A percentile compares a stretch with the other conserved stretches of the same genome.
phyloP scores from a whole-genome alignment of 1,284 basidiomycete genomes.

The Naganishia sp. region DNA sequence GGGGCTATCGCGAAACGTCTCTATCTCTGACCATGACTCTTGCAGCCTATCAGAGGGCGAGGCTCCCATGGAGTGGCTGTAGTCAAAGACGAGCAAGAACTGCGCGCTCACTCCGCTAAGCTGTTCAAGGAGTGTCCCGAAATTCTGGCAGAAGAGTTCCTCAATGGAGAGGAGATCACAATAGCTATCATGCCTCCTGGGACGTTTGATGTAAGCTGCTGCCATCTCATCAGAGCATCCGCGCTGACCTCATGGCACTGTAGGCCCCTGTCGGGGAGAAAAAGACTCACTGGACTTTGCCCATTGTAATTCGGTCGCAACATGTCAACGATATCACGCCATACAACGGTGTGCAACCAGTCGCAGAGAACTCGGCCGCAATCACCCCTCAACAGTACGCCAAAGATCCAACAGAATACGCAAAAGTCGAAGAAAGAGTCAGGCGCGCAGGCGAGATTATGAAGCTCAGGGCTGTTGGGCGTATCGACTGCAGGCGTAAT shows the following conservation, averaged over 20 bases:
- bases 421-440: slow-evolving; percentile 35
- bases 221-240: not conserved
- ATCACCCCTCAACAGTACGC: slow-evolving; percentile 35
- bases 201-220: slow-evolving; percentile 37
- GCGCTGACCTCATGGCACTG: not conserved
- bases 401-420: slow-evolving; percentile 35
- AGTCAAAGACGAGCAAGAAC: slow-evolving; percentile 34
- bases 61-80: slow-evolving; percentile 42
- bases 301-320: slow-evolving; percentile 42
- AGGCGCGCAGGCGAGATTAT: slow-evolving; percentile 36
- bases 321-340: slow-evolving; percentile 43
- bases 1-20: not conserved
- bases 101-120: slow-evolving; percentile 29
- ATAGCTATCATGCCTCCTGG: slow-evolving; percentile 46
- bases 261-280: slow-evolving; percentile 36
- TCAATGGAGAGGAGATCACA: slow-evolving; percentile 43
- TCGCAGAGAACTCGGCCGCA: slow-evolving; percentile 41
- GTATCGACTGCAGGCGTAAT: slow-evolving; percentile 39
- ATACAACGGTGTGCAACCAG: slow-evolving; percentile 43
- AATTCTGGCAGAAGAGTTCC: slow-evolving; percentile 40
- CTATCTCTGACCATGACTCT: not conserved
- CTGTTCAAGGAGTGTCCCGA: slow-evolving; percentile 40
- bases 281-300: slow-evolving; percentile 39
- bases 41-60: slow-evolving; percentile 43
- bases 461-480: slow-evolving; percentile 35